Base-by-base conservation (phyloP, 352 stramenopile genomes). In the Thalassiosira hispida region DNA sequence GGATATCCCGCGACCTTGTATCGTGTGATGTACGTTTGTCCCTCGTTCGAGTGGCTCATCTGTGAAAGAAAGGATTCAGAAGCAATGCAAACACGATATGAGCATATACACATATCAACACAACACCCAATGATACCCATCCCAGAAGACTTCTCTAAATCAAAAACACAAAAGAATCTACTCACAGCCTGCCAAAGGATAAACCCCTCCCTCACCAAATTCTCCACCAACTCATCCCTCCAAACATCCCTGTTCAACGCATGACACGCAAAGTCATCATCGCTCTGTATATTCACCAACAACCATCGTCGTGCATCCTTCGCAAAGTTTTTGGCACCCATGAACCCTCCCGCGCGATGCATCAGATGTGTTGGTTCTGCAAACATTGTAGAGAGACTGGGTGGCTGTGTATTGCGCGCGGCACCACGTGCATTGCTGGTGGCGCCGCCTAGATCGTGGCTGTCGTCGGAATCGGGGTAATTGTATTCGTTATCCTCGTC, bases 161-260 rank as follows among this genome's bases (percentile, higher is more conserved):
- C 3, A 38, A 38, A 9, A 38, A 60, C n/a, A 65, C 2, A 53
- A 55, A n/a, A 29, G 12, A 23, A 51, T 0, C 52, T 53, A 87
- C 84, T 76, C 73, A 91, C 77, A 33, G 63, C 42, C 73, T 94
- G 95, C 96, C 96, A 98, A 84, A 98, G 97, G 29, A 98, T 92
- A 81, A 97, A 98, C 16, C 94, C 93, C 67, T 96, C 96, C 53
- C 93, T 90, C 47, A 98, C 92, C 2, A 98, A 81, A 81, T 98
- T 98, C 82, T 98, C 95, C 0, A 97, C 93, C 11, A 93, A 70
- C 75, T 98, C 96, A 83, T 98, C 94, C 61, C 93, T 91, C 96
- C 96, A 98, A 52, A 96, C 97, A 87, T 98, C 96, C 18, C 96
- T 89, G 84, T 98, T 98, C 23, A 98, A 89, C 73, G 96, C 96